Conservation (phyloP, 169 alveolate genomes). For the Plasmodium inui region DNA sequence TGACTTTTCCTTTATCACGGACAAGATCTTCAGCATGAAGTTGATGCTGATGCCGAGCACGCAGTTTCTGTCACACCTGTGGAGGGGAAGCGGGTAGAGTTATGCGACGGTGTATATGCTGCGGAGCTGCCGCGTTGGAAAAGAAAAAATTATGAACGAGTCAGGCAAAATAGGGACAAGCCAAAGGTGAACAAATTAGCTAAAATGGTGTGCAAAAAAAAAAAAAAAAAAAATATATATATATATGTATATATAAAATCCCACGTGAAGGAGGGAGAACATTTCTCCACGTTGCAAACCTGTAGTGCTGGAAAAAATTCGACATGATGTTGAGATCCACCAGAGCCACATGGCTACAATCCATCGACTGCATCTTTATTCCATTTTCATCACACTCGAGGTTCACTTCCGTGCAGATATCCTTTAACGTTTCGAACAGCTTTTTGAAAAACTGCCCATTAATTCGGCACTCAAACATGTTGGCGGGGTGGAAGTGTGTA, state of each 20-base stretch:
- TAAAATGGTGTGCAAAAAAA: background rate
- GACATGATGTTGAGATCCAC: slow-evolving; percentile 89
- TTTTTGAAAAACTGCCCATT: slow-evolving; percentile 85
- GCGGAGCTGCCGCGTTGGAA: background rate
- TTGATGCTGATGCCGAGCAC: slow-evolving; percentile 84
- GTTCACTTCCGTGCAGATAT: slow-evolving; percentile 91
- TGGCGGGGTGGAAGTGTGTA: slow-evolving; percentile 6
- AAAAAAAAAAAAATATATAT: background rate
- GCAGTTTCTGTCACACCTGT: slow-evolving; percentile 89
- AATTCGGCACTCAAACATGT: slow-evolving; percentile 86
- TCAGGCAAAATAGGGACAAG: background rate
- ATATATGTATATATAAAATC: background rate
- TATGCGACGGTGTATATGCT: no score
- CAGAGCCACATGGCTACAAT: slow-evolving; percentile 91
- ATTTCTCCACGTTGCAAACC: slow-evolving; percentile 9
- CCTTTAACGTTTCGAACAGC: slow-evolving; percentile 89
- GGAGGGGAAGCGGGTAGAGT: background rate
- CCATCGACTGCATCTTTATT: slow-evolving; percentile 93
- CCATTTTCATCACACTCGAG: slow-evolving; percentile 92
- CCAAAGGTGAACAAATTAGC: background rate
- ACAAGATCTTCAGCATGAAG: slow-evolving; percentile 85
- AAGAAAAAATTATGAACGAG: background rate
- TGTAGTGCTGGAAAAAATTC: slow-evolving; percentile 91
- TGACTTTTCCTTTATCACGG: slow-evolving; percentile 84
- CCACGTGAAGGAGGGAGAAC: background rate